A percentile compares a stretch with the other conserved stretches of the same genome.
Conservation (phyloP, 371 early-diverging fungal species). For the Apophysomyces ossiformis region DNA sequence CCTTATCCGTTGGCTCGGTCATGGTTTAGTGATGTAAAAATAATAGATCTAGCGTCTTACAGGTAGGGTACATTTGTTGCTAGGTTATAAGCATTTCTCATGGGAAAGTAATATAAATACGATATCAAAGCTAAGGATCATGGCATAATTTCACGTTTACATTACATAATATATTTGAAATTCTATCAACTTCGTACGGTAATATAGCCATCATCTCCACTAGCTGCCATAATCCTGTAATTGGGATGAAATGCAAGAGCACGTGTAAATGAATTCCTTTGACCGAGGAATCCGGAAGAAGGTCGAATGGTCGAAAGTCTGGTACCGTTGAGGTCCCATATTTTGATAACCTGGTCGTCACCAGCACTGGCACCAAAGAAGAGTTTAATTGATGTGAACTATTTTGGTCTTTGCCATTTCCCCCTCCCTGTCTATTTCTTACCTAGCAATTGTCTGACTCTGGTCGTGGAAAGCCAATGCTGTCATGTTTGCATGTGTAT, state of each 20-base stretch:
- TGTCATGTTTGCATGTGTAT: slow-evolving; percentile 60
- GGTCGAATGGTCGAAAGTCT: slow-evolving; percentile 61
- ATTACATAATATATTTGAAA: slow-evolving; percentile 2
- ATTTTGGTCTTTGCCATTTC: neutral
- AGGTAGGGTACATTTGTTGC: too few species aligned
- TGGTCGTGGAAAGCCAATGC: slow-evolving; percentile 75
- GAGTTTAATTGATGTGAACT: neutral
- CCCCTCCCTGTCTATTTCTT: slow-evolving; percentile 15
- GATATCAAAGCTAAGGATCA: too few species aligned
- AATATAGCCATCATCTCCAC: slow-evolving; percentile 55
- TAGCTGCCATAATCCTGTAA: slow-evolving; percentile 59
- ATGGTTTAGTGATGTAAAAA: too few species aligned
- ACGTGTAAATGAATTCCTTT: slow-evolving; percentile 51
- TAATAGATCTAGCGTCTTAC: too few species aligned
- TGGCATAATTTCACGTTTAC: neutral
- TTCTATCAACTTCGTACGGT: slow-evolving; percentile 31
- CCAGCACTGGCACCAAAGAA: slow-evolving; percentile 53
- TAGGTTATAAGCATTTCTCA: too few species aligned
- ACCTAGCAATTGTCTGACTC: slow-evolving; percentile 74
- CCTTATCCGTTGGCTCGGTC: too few species aligned
- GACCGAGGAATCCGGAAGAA: slow-evolving; percentile 63
- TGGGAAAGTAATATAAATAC: too few species aligned
- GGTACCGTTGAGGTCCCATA: slow-evolving; percentile 65
- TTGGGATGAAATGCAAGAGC: slow-evolving; percentile 61
- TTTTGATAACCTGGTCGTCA: slow-evolving; percentile 66